Evolutionary conservation across 352 stramenopile genomes (phyloP).

Genomic region (Pythium rishiriense): DNA sequence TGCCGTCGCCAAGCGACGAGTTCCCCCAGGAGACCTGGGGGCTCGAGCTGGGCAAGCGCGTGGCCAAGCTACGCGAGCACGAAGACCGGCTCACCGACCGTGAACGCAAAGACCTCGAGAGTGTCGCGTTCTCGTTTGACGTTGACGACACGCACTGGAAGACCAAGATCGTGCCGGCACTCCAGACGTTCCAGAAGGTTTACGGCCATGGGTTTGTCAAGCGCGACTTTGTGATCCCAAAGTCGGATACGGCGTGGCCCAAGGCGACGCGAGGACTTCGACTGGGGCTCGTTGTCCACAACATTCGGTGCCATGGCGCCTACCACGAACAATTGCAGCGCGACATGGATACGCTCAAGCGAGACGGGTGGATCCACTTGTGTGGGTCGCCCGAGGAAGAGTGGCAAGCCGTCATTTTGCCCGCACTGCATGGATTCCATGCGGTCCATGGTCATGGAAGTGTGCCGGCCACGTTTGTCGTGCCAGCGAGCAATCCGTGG

Average conservation of each 20-base stretch:
- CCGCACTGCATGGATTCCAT: constrained; percentile 13
- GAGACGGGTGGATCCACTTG: constrained; percentile 19
- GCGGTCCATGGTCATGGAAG: constrained; percentile 12
- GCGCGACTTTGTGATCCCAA: constrained; percentile 23
- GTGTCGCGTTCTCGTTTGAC: constrained; percentile 31
- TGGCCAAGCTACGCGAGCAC: constrained; percentile 11
- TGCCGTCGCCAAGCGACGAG: not conserved
- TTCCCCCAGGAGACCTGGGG: constrained; percentile 19
- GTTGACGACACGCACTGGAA: constrained; percentile 30
- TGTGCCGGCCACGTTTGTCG: constrained; percentile 26
- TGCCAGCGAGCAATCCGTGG: constrained; percentile 21
- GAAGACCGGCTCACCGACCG: constrained; percentile 5
- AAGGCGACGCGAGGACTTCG: constrained; percentile 12
- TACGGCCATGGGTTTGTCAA: constrained; percentile 21
- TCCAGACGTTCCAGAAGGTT: constrained; percentile 15
- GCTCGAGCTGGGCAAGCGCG: constrained; percentile 16
- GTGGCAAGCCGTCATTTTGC: constrained; percentile 19
- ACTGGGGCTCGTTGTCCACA: constrained; percentile 19
- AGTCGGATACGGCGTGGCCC: constrained; percentile 10
- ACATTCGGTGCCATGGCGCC: constrained; percentile 15
- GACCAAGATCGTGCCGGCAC: constrained; percentile 20
- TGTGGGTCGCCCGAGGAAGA: constrained; percentile 19
- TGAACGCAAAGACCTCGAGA: constrained; percentile 16
- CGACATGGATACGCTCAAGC: constrained; percentile 13
- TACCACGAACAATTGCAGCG: constrained; percentile 10